These are phyloP conservation scores for Kwoniella sp. DNA, from an alignment of 768 basidiomycete species.

Conservation along the genomic window DNA sequence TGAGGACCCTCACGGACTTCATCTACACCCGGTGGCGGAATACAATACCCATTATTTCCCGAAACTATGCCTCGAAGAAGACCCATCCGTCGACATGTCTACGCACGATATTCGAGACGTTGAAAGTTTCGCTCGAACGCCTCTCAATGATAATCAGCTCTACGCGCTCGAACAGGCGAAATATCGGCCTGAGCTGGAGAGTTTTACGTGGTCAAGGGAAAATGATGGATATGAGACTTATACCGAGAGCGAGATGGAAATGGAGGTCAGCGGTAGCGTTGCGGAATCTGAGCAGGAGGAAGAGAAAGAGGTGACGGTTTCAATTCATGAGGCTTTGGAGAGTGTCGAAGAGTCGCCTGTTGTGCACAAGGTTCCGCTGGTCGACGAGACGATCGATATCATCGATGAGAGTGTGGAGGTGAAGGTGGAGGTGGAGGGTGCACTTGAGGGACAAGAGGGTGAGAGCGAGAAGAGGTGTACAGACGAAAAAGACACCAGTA, in stretches of 20 bases:
- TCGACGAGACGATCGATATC: not conserved
- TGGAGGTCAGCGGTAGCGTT: not conserved
- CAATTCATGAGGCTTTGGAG: not conserved
- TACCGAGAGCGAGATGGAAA: conserved; percentile 17
- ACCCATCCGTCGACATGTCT: conserved; percentile 72
- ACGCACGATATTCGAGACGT: conserved; percentile 22
- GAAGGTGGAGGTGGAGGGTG: not conserved
- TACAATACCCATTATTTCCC: conserved; percentile 98
- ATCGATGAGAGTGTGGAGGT: not conserved
- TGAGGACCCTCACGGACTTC: conserved; percentile 58
- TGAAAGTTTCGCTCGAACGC: conserved; percentile 7
- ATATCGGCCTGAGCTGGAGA: conserved; percentile 29
- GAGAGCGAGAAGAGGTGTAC: not conserved
- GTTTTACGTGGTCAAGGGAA: conserved; percentile 40
- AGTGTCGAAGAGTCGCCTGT: not conserved
- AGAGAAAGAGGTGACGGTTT: conserved; percentile 2
- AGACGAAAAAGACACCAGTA: conserved; percentile 1
- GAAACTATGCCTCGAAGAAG: conserved; percentile 94
- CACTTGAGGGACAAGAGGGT: not conserved
- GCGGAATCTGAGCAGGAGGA: conserved; percentile 8
- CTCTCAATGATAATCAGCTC: conserved; percentile 39
- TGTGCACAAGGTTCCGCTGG: not conserved
- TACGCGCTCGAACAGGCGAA: conserved; percentile 34
- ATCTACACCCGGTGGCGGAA: conserved; percentile 66
- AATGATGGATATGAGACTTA: conserved; percentile 8